These are phyloP conservation scores for Margaritispora aquatica DNA, from an alignment of 495 filamentous ascomycete species.

Conservation along the genomic window DNA sequence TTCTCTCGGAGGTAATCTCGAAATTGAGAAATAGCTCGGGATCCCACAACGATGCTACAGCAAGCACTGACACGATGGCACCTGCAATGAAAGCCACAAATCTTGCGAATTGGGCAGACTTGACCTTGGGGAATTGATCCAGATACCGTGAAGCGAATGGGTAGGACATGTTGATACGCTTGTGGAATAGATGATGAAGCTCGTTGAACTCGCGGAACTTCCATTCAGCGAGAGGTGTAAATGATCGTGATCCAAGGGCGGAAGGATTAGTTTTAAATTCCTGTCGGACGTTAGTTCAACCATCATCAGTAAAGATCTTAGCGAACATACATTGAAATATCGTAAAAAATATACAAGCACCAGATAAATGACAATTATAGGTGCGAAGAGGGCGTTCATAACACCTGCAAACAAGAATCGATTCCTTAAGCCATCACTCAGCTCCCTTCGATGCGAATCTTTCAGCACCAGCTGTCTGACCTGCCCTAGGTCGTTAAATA, in stretches of 20 bases:
- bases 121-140: constrained; percentile 94
- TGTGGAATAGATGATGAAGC: constrained; percentile 82
- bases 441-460: constrained; percentile 66
- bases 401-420: constrained; percentile 77
- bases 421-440: constrained; percentile 67
- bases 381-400: constrained; percentile 80
- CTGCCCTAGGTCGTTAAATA: constrained; percentile 84
- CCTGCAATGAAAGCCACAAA: constrained; percentile 86
- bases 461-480: constrained; percentile 77
- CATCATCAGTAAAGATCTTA: neutral
- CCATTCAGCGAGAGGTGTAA: constrained; percentile 93
- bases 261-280: constrained; percentile 93
- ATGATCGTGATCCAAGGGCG: constrained; percentile 73
- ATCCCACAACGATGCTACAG: constrained; percentile 73
- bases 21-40: constrained; percentile 87
- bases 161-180: constrained; percentile 88
- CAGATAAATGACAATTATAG: constrained; percentile 76
- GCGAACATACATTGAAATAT: constrained; percentile 70
- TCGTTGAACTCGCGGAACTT: constrained; percentile 99
- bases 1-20: constrained; percentile 80
- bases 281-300: constrained; percentile 12
- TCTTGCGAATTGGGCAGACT: constrained; percentile 71
- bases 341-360: constrained; percentile 84
- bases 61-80: constrained; percentile 76
- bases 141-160: constrained; percentile 89